A percentile compares a stretch with the other conserved stretches of the same genome.
These are phyloP conservation scores for Trichophyton verrucosum DNA, from an alignment of 2,329 filamentous ascomycete genomes.

Conservation along the genomic window DNA sequence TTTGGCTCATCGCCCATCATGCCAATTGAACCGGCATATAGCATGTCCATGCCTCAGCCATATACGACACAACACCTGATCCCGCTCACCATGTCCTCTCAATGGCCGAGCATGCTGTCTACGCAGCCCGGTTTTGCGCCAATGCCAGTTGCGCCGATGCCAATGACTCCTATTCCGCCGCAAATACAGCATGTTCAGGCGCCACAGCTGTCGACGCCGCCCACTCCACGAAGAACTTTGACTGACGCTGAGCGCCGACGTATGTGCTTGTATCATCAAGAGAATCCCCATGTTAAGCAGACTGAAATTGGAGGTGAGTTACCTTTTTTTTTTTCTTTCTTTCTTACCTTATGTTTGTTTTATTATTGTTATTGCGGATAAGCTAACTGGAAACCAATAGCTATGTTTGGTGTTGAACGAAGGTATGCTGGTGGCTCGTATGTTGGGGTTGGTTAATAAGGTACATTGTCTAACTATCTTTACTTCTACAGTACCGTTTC, in stretches of 20 bases:
- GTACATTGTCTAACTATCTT: slow-evolving; percentile 3
- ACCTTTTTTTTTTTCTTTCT: neutral
- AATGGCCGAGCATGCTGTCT: slow-evolving; percentile 75
- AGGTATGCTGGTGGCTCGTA: slow-evolving; percentile 49
- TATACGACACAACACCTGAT: slow-evolving; percentile 47
- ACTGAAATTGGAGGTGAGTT: slow-evolving; percentile 73
- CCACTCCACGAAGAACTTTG: slow-evolving; percentile 71
- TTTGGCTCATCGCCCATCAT: slow-evolving; percentile 53
- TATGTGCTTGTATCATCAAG: slow-evolving; percentile 90
- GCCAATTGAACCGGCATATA: slow-evolving; percentile 44
- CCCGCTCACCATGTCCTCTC: slow-evolving; percentile 58
- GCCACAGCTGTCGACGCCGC: slow-evolving; percentile 19
- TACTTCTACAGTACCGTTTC: slow-evolving; percentile 69
- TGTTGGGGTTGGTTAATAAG: slow-evolving; percentile 6
- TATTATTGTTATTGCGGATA: neutral
- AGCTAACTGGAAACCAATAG: slow-evolving; percentile 29
- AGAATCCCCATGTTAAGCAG: slow-evolving; percentile 83
- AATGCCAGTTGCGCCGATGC: slow-evolving; percentile 44
- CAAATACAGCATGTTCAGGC: slow-evolving; percentile 41
- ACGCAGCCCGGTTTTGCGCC: slow-evolving; percentile 54
- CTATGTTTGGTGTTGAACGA: slow-evolving; percentile 89
- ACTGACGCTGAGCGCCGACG: slow-evolving; percentile 79
- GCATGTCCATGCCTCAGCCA: slow-evolving; percentile 45
- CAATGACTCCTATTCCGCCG: slow-evolving; percentile 41
- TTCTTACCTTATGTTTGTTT: neutral